phyloP scores from a whole-genome alignment of 2,329 filamentous ascomycete species.

The Ambrosiella xylebori region DNA sequence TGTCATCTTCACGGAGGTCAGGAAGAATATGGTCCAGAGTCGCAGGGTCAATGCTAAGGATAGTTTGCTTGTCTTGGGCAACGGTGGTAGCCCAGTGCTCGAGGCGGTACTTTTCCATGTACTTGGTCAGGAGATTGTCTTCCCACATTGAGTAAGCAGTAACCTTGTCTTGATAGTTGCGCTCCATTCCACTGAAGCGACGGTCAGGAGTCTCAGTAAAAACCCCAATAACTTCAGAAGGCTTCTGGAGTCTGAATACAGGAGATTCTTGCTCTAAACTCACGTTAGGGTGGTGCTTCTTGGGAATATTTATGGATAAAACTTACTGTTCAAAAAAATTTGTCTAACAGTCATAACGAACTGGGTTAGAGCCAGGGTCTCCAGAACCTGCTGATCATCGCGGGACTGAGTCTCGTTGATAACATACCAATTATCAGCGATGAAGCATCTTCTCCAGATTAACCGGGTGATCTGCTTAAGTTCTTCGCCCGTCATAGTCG shows the following conservation, averaged over 20 bases:
- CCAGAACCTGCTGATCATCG: conserved; percentile 49
- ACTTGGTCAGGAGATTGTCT: conserved; percentile 45
- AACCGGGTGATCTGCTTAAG: conserved; percentile 39
- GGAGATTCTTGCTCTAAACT: conserved; percentile 24
- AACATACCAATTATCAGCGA: conserved; percentile 68
- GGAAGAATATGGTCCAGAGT: conserved; percentile 13
- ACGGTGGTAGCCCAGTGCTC: conserved; percentile 43
- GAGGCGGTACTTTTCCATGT: conserved; percentile 51
- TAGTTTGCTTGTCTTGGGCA: conserved; percentile 22
- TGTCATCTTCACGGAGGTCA: background rate
- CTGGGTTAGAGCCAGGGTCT: conserved; percentile 45
- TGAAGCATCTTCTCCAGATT: conserved; percentile 77
- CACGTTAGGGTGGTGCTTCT: conserved; percentile 17
- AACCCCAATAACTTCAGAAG: conserved; percentile 39
- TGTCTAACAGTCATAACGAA: conserved; percentile 50
- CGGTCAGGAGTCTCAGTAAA: conserved; percentile 44
- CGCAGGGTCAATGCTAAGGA: conserved; percentile 21
- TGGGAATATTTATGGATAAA: background rate
- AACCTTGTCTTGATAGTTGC: conserved; percentile 48
- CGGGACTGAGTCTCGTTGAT: conserved; percentile 64
- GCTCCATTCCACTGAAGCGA: conserved; percentile 41
- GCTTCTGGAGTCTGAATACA: conserved; percentile 29
- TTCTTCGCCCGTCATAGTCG: conserved; percentile 36
- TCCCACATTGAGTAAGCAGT: conserved; percentile 56
- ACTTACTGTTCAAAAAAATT: conserved; percentile 48